Base-by-base conservation (phyloP, 179 eudicot species). In the Drosera spatulata region DNA sequence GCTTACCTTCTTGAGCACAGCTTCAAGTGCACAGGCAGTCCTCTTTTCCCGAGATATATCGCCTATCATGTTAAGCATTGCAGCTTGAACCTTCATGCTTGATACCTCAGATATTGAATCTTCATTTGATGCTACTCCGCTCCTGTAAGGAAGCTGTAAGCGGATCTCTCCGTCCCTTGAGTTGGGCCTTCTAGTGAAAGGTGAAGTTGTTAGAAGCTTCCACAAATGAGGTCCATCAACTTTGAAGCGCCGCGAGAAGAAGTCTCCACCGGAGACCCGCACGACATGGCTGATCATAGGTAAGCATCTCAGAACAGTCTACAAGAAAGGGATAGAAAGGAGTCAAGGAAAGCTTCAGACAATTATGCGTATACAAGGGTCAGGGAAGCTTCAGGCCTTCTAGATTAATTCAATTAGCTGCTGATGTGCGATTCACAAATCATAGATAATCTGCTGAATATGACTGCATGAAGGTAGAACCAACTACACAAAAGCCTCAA, bases 161-260 rank as follows among this genome's bases (percentile, higher is more conserved):
- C 76, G 81, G 68, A 71, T 60, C 66, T 77, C 62, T 66, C 77
- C 89, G 47, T 77, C 72, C 66, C 76, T 80, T 14, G 74, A 71
- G 50, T 76, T 58, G 55, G 81, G 76, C 71, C 75, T 79, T 59
- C 59, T 75, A 56, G 69, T 74, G 64, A 82, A 86, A 6, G 99
- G 99, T 6, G 95, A 88, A 49, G 85, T 68, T 52, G 75, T 75
- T 40, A 88, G 81, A 63, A 88, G 86, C 74, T 80, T 88, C 96
- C 96, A 88, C 71, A 93, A 70, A 71, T 84, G 83, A 60, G 67
- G 51, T 1, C 96, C 96, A 8, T 93, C 99, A 2, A 65, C 69
- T 51, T 75, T 74, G 56, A 93, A 86, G 60, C 99, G 89, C 8
- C 99, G 91, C 39, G 93, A 72, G 64, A 93, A 88, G 83, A 93